These are phyloP conservation scores for Phlebiopsis flavidoalba DNA, from an alignment of 768 basidiomycete genomes.

Conservation along the genomic window DNA sequence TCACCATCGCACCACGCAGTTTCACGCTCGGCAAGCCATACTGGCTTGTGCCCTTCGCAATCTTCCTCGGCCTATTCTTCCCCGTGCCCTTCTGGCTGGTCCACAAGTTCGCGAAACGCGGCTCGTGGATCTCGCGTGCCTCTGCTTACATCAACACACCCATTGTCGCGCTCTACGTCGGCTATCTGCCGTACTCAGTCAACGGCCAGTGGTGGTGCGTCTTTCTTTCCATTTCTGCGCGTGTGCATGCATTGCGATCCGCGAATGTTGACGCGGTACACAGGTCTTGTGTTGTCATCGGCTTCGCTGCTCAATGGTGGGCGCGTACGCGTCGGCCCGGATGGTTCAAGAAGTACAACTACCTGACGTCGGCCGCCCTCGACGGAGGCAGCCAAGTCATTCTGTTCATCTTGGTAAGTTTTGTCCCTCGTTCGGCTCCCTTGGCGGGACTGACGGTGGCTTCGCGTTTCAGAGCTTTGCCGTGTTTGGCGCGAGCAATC, in stretches of 20 bases:
- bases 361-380: conserved; percentile 42
- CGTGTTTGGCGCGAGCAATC: conserved; percentile 37
- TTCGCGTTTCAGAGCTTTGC: conserved; percentile 25
- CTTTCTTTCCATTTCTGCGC: background rate
- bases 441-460: background rate
- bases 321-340: conserved; percentile 35
- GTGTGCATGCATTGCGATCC: background rate
- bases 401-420: conserved; percentile 40
- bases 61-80: conserved; percentile 45
- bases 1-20: background rate
- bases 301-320: conserved; percentile 45
- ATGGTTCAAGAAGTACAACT: conserved; percentile 50
- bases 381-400: conserved; percentile 46
- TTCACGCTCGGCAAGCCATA: conserved; percentile 43
- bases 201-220: conserved; percentile 46
- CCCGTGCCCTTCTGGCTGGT: conserved; percentile 47
- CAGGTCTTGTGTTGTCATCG: conserved; percentile 43
- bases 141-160: conserved; percentile 43
- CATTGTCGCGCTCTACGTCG: conserved; percentile 33
- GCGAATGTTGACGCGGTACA: too few relatives aligned
- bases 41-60: conserved; percentile 43
- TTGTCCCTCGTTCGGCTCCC: background rate
- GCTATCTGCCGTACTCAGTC: conserved; percentile 43
- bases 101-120: conserved; percentile 32
- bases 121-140: conserved; percentile 26